Conservation (phyloP, 306 rosid species). For the Cucumis melo region DNA sequence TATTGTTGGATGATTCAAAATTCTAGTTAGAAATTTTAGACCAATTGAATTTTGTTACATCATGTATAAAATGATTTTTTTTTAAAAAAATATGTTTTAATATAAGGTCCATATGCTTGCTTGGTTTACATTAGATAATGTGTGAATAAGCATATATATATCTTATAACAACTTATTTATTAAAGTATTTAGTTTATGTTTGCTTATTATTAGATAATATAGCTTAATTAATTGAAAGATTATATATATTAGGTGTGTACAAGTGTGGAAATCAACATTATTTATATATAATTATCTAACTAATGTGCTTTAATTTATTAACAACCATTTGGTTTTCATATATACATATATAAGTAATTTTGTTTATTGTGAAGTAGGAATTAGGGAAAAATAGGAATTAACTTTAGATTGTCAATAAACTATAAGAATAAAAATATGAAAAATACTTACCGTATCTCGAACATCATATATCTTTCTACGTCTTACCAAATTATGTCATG, state of each 20-base stretch:
- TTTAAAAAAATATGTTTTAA: not conserved
- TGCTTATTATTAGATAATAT: not conserved
- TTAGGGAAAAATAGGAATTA: no score
- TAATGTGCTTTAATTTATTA: not conserved
- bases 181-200: not conserved
- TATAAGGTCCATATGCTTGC: not conserved
- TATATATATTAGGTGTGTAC: not conserved
- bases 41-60: not conserved
- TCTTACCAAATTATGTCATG: no score
- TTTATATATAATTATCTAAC: no score
- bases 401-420: no score
- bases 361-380: no score
- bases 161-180: not conserved
- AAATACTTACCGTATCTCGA: no score
- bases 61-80: no score
- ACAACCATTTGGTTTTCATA: not conserved
- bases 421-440: no score
- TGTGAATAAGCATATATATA: not conserved
- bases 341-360: no score
- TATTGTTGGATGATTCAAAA: no score
- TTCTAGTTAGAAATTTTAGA: no score
- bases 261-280: not conserved
- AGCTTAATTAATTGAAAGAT: not conserved
- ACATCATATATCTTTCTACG: no score
- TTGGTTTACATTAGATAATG: not conserved